Evolutionary conservation across 768 basidiomycete species (phyloP), one percentile per base, ranked within the genome.

Genomic region (Boletus bicolor): DNA sequence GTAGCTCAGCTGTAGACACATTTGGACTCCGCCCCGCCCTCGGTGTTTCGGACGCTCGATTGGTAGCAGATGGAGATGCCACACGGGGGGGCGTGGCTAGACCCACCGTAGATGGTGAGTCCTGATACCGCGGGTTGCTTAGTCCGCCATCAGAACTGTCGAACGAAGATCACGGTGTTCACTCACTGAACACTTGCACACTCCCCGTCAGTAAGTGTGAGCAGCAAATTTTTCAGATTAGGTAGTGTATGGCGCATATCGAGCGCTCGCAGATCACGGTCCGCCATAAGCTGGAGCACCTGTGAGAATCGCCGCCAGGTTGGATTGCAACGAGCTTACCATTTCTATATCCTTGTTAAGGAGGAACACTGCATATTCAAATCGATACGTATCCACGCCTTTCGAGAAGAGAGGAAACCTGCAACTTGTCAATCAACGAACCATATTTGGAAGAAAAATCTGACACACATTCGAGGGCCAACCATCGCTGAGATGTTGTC

Each of bases 301-400:
- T 2, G 37, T 68, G 24, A 63, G 58, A 44, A 15, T 30, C 24
- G n/a, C 14, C 43, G 9, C 21, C n/a, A 46, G 7, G 19, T 43
- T 11, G 5, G 5, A 48, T 38, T 32, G 28, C 38, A 51, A 36
- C 19, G 47, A 38, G 7, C 64, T 45, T 60, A 95, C 94, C 82
- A 94, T 79, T 75, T 99, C 96, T 61, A 99, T 94, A 72, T 99
- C 81, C 73, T 98, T 99, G 76, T 99, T 99, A 34, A 98, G 77
- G 41, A 99, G 73, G 71, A 94, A 98, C 5, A 98, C 96, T 4
- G 87, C 97, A 75, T 98, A 99, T 71, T 98, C 96, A 66, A 96
- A 99, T 26, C 97, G 82, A 73, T 98, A 98, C 42, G 88, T 89
- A 68, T 98, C 97, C 55, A 98, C 95, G 5, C 95, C 94, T 73